phyloP scores from a whole-genome alignment of 2,329 filamentous ascomycete genomes.

The Penicillium sp. region DNA sequence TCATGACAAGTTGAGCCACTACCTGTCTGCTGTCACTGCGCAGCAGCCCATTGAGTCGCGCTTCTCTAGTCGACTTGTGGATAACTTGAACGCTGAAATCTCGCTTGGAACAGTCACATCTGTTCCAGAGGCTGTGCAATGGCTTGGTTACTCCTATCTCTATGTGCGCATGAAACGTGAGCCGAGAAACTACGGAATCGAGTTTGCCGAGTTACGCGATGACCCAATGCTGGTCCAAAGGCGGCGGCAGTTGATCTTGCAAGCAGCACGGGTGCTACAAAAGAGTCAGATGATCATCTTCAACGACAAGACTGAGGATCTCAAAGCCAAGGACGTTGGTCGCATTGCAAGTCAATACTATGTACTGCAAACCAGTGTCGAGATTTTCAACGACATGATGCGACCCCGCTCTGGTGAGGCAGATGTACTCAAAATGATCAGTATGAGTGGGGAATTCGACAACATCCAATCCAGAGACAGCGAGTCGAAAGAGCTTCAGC shows the following conservation, averaged over 20 bases:
- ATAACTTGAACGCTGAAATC: conserved; percentile 96
- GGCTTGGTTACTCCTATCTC: conserved; percentile 96
- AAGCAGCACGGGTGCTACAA: conserved; percentile 83
- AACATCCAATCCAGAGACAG: conserved; percentile 91
- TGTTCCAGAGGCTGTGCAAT: conserved; percentile 87
- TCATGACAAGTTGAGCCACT: conserved; percentile 88
- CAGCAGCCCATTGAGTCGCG: conserved; percentile 97
- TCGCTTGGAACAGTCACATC: conserved; percentile 92
- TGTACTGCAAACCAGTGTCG: conserved; percentile 86
- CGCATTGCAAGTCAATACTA: conserved; percentile 98
- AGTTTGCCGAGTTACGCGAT: conserved; percentile 85
- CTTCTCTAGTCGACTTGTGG: conserved; percentile 89
- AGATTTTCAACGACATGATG: conserved; percentile 98
- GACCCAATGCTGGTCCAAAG: conserved; percentile 86
- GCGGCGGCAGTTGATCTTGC: conserved; percentile 79
- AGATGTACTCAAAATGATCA: conserved; percentile 93
- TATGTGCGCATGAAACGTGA: conserved; percentile 96
- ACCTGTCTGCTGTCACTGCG: conserved; percentile 87
- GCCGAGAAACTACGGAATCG: conserved; percentile 88
- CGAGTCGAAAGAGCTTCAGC: conserved; percentile 81
- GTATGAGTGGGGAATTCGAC: conserved; percentile 96
- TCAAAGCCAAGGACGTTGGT: conserved; percentile 91
- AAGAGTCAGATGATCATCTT: conserved; percentile 99
- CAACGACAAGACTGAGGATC: conserved; percentile 89
- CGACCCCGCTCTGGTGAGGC: conserved; percentile 79